Base-by-base conservation (phyloP, 106 monocot species). In the Dactylorhiza incarnata region DNA sequence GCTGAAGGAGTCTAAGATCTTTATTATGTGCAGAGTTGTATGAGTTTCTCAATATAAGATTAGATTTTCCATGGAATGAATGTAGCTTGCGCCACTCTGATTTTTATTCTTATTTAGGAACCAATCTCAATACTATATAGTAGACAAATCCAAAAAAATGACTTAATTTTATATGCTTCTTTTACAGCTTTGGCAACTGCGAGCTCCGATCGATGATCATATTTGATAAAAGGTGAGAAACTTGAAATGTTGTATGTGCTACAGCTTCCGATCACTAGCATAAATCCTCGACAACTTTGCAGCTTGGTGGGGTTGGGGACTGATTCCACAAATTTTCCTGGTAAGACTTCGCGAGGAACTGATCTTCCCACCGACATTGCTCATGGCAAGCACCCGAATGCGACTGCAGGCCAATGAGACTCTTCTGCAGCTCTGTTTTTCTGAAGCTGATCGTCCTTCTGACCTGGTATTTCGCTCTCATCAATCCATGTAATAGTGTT, bases 151-250 rank as follows among this genome's bases (percentile, higher is more conserved):
- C 54, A 3, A 15, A 17, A 1, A 6, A 20, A 7, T 59, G 22
- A 19, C 3, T 20, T 20, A 20, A 19, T 59, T 22, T 23, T 22
- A n/a, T 19, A 56, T 6, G 5, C 1, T 17, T 59, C 58, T 19
- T 59, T 59, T 22, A 59, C 58, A 59, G 58, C 58, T 59, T 59
- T 22, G 58, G 20, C 8, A 59, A 59, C 22, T 59, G 58, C 22
- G 58, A 59, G 58, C 20, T 59, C 1, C 58, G 58, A 8, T 59
- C 58, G 0, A 59, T 59, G 58, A 22, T 59, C 20, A 6, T 59
- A 59, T 1, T 59, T 59, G 58, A 59, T 59, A 59, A 20, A 59
- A 59, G 58, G 58, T 59, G 58, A 59, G 58, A 59, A 59, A 22
- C 14, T 54, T 54, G 11, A 53, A 12, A 53, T 53, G 11, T 9